These are phyloP conservation scores for Auricularia auricula-judae DNA, from an alignment of 768 basidiomycete species.

Conservation along the genomic window DNA sequence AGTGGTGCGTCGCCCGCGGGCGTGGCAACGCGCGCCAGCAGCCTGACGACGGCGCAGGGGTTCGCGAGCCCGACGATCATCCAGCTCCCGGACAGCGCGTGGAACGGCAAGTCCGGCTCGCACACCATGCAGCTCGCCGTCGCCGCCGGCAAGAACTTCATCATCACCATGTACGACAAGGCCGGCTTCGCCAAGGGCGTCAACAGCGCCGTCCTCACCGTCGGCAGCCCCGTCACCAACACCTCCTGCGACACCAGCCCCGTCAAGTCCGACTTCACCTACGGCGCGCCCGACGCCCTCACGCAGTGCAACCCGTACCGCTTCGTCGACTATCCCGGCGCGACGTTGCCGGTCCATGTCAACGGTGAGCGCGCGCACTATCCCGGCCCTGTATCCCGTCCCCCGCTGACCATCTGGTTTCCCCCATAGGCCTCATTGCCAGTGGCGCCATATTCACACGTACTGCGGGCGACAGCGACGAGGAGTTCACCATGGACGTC, in stretches of 20 bases:
- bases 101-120: constrained; percentile 41
- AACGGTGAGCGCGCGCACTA: constrained; percentile 32
- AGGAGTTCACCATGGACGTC: constrained; percentile 41
- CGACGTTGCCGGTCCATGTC: constrained; percentile 47
- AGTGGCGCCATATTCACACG: constrained; percentile 40
- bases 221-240: constrained; percentile 32
- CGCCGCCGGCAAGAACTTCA: constrained; percentile 25
- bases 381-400: constrained; percentile 1
- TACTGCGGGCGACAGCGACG: constrained; percentile 27
- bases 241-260: constrained; percentile 36
- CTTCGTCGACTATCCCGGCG: constrained; percentile 25
- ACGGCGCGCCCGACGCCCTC: background rate
- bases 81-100: constrained; percentile 43
- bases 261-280: constrained; percentile 22
- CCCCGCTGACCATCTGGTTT: background rate
- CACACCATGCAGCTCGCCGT: constrained; percentile 38
- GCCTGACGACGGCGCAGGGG: constrained; percentile 22
- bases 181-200: constrained; percentile 62
- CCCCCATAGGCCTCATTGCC: constrained; percentile 47
- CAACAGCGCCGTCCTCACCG: constrained; percentile 35
- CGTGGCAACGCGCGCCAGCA: background rate
- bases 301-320: constrained; percentile 26
- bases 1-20: constrained; percentile 31
- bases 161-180: constrained; percentile 62
- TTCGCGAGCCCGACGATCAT: constrained; percentile 44